Percentiles rank a stretch among this genome's conserved stretches.
Evolutionary conservation across 768 basidiomycete species (phyloP).

Genomic region (Calocybe indica): DNA sequence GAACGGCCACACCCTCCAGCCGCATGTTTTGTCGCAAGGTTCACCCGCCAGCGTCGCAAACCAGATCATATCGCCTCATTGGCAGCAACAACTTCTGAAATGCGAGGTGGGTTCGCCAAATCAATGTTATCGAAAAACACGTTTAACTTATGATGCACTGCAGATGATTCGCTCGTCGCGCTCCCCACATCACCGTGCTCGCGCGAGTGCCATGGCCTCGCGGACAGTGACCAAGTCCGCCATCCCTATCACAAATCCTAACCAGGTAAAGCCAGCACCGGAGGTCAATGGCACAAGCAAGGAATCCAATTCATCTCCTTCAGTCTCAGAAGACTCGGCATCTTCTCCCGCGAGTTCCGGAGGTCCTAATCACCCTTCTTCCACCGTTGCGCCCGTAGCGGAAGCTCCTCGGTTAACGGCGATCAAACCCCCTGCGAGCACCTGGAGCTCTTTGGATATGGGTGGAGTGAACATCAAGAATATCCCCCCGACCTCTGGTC

Average conservation of each 20-base stretch:
- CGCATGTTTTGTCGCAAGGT: constrained; percentile 49
- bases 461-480: constrained; percentile 93
- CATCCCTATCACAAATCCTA: constrained; percentile 90
- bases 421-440: constrained; percentile 62
- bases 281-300: constrained; percentile 27
- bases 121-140: constrained; percentile 6
- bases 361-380: constrained; percentile 60
- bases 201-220: constrained; percentile 92
- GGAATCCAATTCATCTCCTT: constrained; percentile 22
- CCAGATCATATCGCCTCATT: constrained; percentile 74
- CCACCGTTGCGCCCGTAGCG: constrained; percentile 68
- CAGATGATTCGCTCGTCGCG: constrained; percentile 82
- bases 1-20: constrained; percentile 54
- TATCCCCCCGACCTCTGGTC: constrained; percentile 67
- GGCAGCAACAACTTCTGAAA: constrained; percentile 92
- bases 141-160: constrained; percentile 12
- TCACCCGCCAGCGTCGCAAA: constrained; percentile 50
- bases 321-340: constrained; percentile 20
- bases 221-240: constrained; percentile 82
- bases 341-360: constrained; percentile 17
- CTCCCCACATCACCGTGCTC: constrained; percentile 90
- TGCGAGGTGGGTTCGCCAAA: constrained; percentile 66
- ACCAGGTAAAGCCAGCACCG: constrained; percentile 47
- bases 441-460: constrained; percentile 93
- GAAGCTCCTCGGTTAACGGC: constrained; percentile 62